Evolutionary conservation across 2,329 filamentous ascomycete species (phyloP).

Genomic region (Penicillium glabrum): DNA sequence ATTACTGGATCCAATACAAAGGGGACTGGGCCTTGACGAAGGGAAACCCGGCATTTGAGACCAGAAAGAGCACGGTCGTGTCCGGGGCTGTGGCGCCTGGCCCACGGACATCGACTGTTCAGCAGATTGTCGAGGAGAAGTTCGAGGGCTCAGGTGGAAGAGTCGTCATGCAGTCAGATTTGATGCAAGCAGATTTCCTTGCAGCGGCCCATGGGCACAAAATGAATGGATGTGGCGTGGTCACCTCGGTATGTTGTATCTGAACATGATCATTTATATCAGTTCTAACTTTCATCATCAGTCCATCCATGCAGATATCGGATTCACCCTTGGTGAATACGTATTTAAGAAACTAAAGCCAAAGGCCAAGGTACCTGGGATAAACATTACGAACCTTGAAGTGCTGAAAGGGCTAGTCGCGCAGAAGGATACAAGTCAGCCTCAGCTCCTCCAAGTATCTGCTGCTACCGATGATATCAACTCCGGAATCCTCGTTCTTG

Average conservation of each 20-base stretch:
- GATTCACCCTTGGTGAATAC: background rate
- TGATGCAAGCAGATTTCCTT: slow-evolving; percentile 42
- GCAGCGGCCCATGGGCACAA: slow-evolving; percentile 44
- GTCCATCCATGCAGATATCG: slow-evolving; percentile 4
- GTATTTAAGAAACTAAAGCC: background rate
- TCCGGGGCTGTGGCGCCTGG: too few species aligned
- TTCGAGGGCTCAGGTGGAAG: slow-evolving; percentile 25
- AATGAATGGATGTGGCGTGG: slow-evolving; percentile 45
- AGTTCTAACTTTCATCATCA: background rate
- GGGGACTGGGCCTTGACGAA: slow-evolving; percentile 73
- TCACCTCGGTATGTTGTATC: slow-evolving; percentile 43
- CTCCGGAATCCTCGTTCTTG: background rate
- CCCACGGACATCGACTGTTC: slow-evolving; percentile 22
- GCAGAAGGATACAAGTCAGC: background rate
- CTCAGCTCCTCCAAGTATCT: background rate
- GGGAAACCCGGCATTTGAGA: slow-evolving; percentile 23
- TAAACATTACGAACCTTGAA: background rate
- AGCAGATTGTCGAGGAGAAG: slow-evolving; percentile 31
- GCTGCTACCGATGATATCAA: background rate
- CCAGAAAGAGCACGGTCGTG: background rate
- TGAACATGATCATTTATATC: too few species aligned
- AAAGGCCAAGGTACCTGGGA: background rate
- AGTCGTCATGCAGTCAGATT: slow-evolving; percentile 41
- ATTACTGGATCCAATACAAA: slow-evolving; percentile 70
- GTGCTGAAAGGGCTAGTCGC: background rate